Percentiles rank a stretch among this genome's conserved stretches.
Conservation (phyloP, 345 rosid genomes). For the Corymbia maculata region DNA sequence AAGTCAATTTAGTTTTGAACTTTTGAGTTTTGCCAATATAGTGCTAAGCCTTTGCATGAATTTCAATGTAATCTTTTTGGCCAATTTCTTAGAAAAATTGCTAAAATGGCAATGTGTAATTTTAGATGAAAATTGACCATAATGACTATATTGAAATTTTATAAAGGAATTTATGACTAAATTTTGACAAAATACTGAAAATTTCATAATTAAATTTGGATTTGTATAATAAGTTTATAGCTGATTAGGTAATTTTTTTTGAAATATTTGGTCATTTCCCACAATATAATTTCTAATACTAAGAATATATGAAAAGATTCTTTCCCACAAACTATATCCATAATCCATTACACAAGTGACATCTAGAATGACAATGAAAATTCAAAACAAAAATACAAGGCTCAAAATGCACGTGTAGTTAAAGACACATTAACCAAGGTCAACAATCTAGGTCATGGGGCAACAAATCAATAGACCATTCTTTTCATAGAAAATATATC, state of each 20-base stretch:
- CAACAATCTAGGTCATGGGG: not conserved
- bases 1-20: no score
- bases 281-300: not conserved
- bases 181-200: no score
- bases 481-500: no score
- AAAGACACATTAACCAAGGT: not conserved
- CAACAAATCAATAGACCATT: not conserved
- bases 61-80: accelerated
- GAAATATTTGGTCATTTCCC: not conserved
- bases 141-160: not conserved
- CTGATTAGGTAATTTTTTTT: not conserved
- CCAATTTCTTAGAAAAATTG: not conserved
- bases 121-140: accelerated
- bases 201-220: no score
- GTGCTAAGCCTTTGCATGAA: accelerated
- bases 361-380: no score
- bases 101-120: accelerated
- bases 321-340: not conserved
- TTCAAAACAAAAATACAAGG: not conserved
- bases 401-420: not conserved
- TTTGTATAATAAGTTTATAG: no score
- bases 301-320: not conserved
- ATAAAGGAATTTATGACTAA: accelerated
- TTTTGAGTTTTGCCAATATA: accelerated
- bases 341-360: no score